Evolutionary conservation across 2,329 filamentous ascomycete species (phyloP).

Genomic region (Arthrobotrys conoides): DNA sequence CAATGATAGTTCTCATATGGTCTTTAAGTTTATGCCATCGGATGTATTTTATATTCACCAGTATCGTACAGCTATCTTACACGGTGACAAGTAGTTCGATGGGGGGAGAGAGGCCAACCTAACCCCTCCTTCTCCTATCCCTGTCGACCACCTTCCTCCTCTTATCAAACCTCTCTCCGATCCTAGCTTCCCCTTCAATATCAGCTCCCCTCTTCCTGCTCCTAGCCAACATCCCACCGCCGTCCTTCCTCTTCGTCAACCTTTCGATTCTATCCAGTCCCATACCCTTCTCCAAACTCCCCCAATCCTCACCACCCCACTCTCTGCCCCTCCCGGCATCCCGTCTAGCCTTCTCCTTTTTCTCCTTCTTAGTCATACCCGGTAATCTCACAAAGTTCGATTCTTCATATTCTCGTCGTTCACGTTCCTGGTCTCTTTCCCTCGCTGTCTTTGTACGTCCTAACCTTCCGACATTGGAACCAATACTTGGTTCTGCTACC

Average conservation of each 20-base stretch:
- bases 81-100: background rate
- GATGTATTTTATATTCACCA: background rate
- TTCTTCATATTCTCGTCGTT: constrained; percentile 90
- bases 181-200: constrained; percentile 77
- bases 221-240: constrained; percentile 78
- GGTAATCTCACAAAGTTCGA: constrained; percentile 90
- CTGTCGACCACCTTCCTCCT: constrained; percentile 72
- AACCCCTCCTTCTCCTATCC: constrained; percentile 67
- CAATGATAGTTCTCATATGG: background rate
- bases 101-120: background rate
- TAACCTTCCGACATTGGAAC: constrained; percentile 72
- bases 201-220: constrained; percentile 85
- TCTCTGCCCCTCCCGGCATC: constrained; percentile 71
- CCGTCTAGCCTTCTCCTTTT: constrained; percentile 70
- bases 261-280: constrained; percentile 88
- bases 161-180: constrained; percentile 83
- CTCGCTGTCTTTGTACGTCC: constrained; percentile 77
- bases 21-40: background rate
- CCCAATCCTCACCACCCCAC: constrained; percentile 86
- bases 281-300: constrained; percentile 77
- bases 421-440: constrained; percentile 82
- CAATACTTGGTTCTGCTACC: constrained; percentile 88
- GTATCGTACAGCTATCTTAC: constrained; percentile 15
- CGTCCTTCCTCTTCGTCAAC: constrained; percentile 78
- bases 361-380: constrained; percentile 87